Conservation (phyloP, 2,329 filamentous ascomycete genomes). For the Ophiognomonia clavigignenti-juglandacearum region DNA sequence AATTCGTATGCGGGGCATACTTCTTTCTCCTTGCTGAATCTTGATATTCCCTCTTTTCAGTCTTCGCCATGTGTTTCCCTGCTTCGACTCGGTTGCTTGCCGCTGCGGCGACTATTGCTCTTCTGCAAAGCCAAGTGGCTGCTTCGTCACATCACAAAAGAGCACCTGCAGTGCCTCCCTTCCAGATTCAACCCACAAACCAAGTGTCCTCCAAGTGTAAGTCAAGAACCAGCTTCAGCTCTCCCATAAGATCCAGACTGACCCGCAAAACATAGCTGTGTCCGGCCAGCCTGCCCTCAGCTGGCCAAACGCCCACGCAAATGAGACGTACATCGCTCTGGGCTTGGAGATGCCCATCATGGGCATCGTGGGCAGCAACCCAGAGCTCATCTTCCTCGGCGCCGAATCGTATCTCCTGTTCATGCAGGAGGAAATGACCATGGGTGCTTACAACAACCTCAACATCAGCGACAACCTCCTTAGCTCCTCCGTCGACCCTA, state of each 20-base stretch:
- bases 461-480: slow-evolving; percentile 15
- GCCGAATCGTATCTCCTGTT: slow-evolving; percentile 14
- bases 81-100: too few relatives aligned
- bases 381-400: slow-evolving; percentile 11
- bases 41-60: neutral
- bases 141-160: slow-evolving; percentile 21
- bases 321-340: slow-evolving; percentile 11
- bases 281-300: slow-evolving; percentile 9
- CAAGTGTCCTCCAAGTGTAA: slow-evolving; percentile 1
- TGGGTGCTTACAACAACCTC: slow-evolving; percentile 7
- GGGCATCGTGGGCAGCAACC: slow-evolving; percentile 9
- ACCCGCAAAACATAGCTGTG: slow-evolving; percentile 9
- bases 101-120: neutral
- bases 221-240: neutral
- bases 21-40: neutral
- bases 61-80: too few relatives aligned
- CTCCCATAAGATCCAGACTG: too few relatives aligned
- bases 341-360: slow-evolving; percentile 15
- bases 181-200: slow-evolving; percentile 5
- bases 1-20: neutral
- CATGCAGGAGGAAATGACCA: slow-evolving; percentile 14
- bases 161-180: slow-evolving; percentile 12
- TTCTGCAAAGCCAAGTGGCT: slow-evolving; percentile 19
- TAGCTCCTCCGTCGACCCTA: slow-evolving; percentile 15
- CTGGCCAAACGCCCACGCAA: slow-evolving; percentile 1